Evolutionary conservation across 306 rosid genomes (phyloP), one percentile per base, ranked within the genome.

Genomic region (Prunus campanulata): DNA sequence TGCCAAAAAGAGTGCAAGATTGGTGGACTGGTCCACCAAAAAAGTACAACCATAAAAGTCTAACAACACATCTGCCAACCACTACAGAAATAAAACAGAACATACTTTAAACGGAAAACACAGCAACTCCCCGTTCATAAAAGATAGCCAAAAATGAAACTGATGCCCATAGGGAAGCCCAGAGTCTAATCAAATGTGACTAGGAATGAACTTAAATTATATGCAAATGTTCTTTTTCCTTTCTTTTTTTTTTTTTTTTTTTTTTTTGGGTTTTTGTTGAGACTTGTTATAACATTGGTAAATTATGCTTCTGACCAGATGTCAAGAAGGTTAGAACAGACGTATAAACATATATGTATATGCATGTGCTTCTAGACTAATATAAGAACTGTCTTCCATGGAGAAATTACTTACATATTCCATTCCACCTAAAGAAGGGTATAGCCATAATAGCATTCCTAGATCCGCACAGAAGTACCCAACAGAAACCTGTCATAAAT

Each of bases 401-500:
- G 47, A 75, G 63, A 67, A 80, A 57, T 71, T 59, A 85, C 89
- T 80, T 86, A 86, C 89, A 80, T 83, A 86, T 77, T 86, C 89
- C 62, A 83, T 69, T 78, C 89, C 89, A 60, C 89, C 89, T 78
- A 86, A 71, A 66, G 85, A 80, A 47, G 89, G 89, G 74, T 86
- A 86, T 11, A 86, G 79, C 87, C 87, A 87, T 51, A 81, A 54
- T 24, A 87, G 82, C 85, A 82, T 80, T 78, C 76, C 84, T 66
- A 79, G 85, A 83, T 80, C 88, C 19, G 84, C 83, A 79, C 79
- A 50, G 78, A 84, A 80, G 77, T 83, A 82, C 56, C 89, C 89
- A 77, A 85, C 85, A 68, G 87, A 80, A 55, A 85, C 86, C 89
- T 86, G 83, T 11, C 69, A 71, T 49, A 76, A 18, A 72, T 48